Evolutionary conservation across 2,329 filamentous ascomycete genomes (phyloP).

Genomic region (Botrytis porri): DNA sequence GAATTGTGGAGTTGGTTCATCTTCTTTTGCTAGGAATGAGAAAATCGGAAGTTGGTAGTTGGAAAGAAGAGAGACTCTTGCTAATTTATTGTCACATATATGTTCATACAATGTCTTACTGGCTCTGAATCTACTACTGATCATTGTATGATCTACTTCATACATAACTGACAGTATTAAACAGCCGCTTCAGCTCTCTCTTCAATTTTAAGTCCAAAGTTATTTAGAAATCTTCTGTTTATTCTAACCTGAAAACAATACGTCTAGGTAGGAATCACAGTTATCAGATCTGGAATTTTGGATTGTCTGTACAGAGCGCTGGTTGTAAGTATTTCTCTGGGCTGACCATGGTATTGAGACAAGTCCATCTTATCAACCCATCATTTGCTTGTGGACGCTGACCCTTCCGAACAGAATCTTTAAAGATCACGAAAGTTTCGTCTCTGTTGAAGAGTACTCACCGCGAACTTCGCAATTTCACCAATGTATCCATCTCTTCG

Average conservation of each 20-base stretch:
- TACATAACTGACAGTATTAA: not conserved
- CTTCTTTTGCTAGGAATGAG: accelerated
- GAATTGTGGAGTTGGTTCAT: not conserved
- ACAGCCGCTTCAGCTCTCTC: not conserved
- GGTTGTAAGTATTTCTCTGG: not conserved
- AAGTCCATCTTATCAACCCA: not conserved
- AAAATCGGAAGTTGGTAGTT: not conserved
- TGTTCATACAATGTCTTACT: not conserved
- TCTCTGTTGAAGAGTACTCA: too few relatives aligned
- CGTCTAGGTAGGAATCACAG: not conserved
- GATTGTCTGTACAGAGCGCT: not conserved
- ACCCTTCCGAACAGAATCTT: too few relatives aligned
- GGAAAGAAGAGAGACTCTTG: not conserved
- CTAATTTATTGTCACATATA: not conserved
- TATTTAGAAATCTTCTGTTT: not conserved
- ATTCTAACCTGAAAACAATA: too few relatives aligned
- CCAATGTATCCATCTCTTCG: too few relatives aligned
- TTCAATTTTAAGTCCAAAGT: not conserved
- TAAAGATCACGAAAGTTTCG: too few relatives aligned
- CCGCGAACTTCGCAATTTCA: too few relatives aligned
- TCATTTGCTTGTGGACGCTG: too few relatives aligned
- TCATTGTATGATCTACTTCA: not conserved
- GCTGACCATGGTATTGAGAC: accelerated
- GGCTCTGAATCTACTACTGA: not conserved
- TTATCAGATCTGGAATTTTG: too few relatives aligned